Evolutionary conservation across 352 stramenopile genomes (phyloP).

Genomic region (Globisporangium viniferum): DNA sequence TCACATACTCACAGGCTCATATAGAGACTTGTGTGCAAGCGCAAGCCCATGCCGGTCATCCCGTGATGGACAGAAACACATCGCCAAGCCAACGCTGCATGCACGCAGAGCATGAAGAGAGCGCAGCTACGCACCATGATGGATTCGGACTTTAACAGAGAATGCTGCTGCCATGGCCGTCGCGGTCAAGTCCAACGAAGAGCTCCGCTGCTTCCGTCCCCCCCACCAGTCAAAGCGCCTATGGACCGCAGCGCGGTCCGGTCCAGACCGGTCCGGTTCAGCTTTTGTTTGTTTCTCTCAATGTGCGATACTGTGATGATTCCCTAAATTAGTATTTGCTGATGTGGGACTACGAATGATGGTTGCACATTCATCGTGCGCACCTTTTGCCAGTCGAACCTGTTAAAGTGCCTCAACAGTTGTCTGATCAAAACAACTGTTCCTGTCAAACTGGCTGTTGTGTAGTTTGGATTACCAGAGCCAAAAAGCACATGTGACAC

Average conservation of each 20-base stretch:
- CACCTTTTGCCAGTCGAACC: too few relatives aligned
- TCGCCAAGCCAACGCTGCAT: background rate
- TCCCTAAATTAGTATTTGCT: too few relatives aligned
- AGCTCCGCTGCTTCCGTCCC: background rate
- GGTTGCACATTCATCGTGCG: too few relatives aligned
- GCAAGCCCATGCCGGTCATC: too few relatives aligned
- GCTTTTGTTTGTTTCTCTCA: background rate
- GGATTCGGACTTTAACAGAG: constrained; percentile 83
- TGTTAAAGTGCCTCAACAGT: too few relatives aligned
- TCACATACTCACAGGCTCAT: background rate
- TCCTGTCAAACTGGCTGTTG: too few relatives aligned
- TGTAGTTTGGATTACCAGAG: too few relatives aligned
- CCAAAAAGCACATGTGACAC: too few relatives aligned
- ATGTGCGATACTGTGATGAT: too few relatives aligned
- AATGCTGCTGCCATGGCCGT: constrained; percentile 29
- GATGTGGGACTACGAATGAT: too few relatives aligned
- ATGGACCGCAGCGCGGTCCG: background rate
- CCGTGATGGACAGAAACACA: background rate
- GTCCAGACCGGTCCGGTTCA: background rate
- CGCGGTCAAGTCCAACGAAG: background rate
- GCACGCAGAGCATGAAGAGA: background rate
- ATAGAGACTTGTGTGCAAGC: too few relatives aligned
- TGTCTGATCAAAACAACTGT: too few relatives aligned
- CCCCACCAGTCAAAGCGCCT: constrained; percentile 24
- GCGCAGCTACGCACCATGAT: constrained; percentile 73